Evolutionary conservation across 2,329 filamentous ascomycete species (phyloP).

Genomic region (Fusarium redolens): DNA sequence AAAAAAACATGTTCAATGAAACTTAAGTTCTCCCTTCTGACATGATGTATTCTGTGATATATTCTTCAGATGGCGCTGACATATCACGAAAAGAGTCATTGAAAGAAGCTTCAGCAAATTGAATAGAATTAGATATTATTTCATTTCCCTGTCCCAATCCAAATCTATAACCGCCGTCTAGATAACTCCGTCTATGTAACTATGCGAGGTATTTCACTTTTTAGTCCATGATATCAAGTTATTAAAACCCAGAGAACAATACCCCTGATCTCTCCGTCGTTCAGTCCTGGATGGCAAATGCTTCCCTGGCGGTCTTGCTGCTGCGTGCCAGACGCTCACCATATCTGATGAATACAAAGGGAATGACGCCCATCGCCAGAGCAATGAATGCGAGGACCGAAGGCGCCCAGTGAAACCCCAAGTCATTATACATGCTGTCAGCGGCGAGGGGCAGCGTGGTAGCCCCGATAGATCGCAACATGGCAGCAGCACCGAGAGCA

Average conservation of each 20-base stretch:
- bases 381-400: slow-evolving; percentile 49
- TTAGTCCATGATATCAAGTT: not conserved
- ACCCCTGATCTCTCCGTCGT: not conserved
- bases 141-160: not conserved
- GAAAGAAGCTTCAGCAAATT: not conserved
- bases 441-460: slow-evolving; percentile 50
- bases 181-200: not conserved
- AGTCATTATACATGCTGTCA: slow-evolving; percentile 46
- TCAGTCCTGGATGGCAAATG: slow-evolving; percentile 37
- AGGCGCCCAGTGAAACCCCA: slow-evolving; percentile 52
- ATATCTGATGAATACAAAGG: slow-evolving; percentile 49
- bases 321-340: slow-evolving; percentile 46
- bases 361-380: slow-evolving; percentile 48
- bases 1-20: slow-evolving; percentile 41
- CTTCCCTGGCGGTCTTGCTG: slow-evolving; percentile 43
- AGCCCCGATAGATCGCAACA: slow-evolving; percentile 49
- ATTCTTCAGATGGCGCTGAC: not conserved
- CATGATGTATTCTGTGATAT: not conserved
- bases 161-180: slow-evolving; percentile 2
- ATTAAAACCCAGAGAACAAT: not conserved
- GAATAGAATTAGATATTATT: not conserved
- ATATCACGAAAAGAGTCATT: not conserved
- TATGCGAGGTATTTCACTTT: not conserved
- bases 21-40: not conserved
- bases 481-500: slow-evolving; percentile 50